phyloP scores from a whole-genome alignment of 352 stramenopile species.

The Thalassiosira mediterranea region DNA sequence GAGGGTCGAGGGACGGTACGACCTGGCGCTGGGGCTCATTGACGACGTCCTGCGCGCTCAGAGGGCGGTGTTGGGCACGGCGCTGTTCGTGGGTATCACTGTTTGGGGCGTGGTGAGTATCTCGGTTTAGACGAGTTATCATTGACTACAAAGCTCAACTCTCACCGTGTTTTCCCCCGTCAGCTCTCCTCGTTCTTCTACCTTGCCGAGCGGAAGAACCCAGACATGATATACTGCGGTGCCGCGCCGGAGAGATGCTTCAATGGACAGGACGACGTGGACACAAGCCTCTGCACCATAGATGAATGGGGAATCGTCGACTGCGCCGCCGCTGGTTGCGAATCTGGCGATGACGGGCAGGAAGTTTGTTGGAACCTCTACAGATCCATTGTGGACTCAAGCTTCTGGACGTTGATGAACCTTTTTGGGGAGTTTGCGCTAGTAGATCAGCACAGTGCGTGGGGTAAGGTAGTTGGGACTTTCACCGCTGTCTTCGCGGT shows the following conservation, averaged over 20 bases:
- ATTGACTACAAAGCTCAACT: too few relatives aligned
- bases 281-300: slow-evolving; percentile 66
- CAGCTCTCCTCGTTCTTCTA: slow-evolving; percentile 79
- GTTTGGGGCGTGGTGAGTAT: slow-evolving; percentile 75
- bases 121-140: too few relatives aligned
- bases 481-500: slow-evolving; percentile 84
- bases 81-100: slow-evolving; percentile 83
- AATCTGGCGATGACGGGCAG: slow-evolving; percentile 29
- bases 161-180: not conserved
- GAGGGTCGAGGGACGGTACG: slow-evolving; percentile 81
- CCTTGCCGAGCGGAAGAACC: slow-evolving; percentile 78
- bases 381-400: slow-evolving; percentile 72
- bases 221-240: slow-evolving; percentile 82
- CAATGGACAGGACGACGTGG: slow-evolving; percentile 50
- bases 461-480: slow-evolving; percentile 76
- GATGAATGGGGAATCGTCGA: slow-evolving; percentile 71
- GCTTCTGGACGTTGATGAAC: slow-evolving; percentile 83
- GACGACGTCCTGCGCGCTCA: slow-evolving; percentile 76
- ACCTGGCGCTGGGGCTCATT: slow-evolving; percentile 63
- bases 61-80: slow-evolving; percentile 75
- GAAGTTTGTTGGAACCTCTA: slow-evolving; percentile 83
- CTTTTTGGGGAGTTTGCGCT: slow-evolving; percentile 87
- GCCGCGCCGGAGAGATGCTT: slow-evolving; percentile 41
- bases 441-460: slow-evolving; percentile 73
- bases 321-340: slow-evolving; percentile 71